Base-by-base conservation (phyloP, 202 grass and related monocot genomes). In the Dendrocalamus latiflorus region DNA sequence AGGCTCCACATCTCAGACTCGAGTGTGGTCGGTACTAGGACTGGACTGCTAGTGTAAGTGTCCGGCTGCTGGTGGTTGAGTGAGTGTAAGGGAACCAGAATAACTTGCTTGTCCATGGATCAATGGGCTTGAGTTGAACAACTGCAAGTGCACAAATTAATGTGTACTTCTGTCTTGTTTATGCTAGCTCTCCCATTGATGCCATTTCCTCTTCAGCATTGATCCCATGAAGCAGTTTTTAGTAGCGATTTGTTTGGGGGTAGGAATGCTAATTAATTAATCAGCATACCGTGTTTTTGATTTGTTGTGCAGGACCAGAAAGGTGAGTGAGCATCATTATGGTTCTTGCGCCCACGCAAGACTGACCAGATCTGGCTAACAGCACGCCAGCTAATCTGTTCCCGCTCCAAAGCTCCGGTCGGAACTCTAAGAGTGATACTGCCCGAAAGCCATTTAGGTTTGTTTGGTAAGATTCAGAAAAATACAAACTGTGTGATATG, bases 301-400 rank as follows among this genome's bases (percentile, higher is more conserved):
- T 51, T 6, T 34, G 67, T 38, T 56, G 6, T 1, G 16, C 70
- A 65, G 37, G 87, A 86, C 47, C 45, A 77, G 21, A 6, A 30
- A 30, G 39, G 58, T 53, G 18, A 66, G 57, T 65, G 64, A 61
- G 12, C 63, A 86, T 78, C 83, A 62, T 78, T 60, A 90, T 78
- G 41, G 33, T 42, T 44, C 72, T 68, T 16, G 78, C 20, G 78
- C 78, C 83, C 83, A 82, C 73, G 49, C 21, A 64, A 85, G 71
- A 85, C 73, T 78, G 67, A 48, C 83, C 33, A 74, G 83, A 85
- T 86, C 88, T 18, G 72, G 50, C n/a, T 72, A 73, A 72, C 24
- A 73, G 72, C 58, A 8, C 58, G 77, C 47, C 66, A 64, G 72
- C 78, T 77, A 22, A 54, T 37, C 48, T 24, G 49, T n/a, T n/a